These are phyloP conservation scores for Hyphodiscus sp. DNA, from an alignment of 2,329 filamentous ascomycete species.

Conservation along the genomic window DNA sequence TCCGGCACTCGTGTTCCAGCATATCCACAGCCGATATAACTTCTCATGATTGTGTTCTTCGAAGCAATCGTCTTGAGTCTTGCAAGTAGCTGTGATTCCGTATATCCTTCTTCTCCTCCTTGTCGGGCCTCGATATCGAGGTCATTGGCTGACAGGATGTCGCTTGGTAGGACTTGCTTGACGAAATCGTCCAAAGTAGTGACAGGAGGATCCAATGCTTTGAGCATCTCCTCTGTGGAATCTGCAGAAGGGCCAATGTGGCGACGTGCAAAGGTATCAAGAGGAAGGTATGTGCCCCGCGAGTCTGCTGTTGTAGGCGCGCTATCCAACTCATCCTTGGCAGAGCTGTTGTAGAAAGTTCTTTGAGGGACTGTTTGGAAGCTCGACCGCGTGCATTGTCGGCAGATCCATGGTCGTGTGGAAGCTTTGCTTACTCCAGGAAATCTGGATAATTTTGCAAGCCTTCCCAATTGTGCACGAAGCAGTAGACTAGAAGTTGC, in stretches of 20 bases:
- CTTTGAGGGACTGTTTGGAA: slow-evolving; percentile 18
- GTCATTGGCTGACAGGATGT: slow-evolving; percentile 64
- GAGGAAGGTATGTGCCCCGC: slow-evolving; percentile 36
- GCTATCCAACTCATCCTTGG: slow-evolving; percentile 23
- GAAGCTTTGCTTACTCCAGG: slow-evolving; percentile 7
- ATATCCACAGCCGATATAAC: slow-evolving; percentile 83
- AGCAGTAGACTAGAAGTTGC: slow-evolving; percentile 20
- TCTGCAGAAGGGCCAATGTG: slow-evolving; percentile 79
- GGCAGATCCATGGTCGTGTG: slow-evolving; percentile 21
- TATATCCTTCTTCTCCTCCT: slow-evolving; percentile 25
- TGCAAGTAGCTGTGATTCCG: slow-evolving; percentile 54
- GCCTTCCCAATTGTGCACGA: slow-evolving; percentile 19
- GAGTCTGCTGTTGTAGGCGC: slow-evolving; percentile 13
- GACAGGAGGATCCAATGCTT: slow-evolving; percentile 67
- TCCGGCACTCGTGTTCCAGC: slow-evolving; percentile 79
- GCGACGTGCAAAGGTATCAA: slow-evolving; percentile 62
- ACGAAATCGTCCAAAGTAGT: slow-evolving; percentile 76
- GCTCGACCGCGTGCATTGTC: slow-evolving; percentile 13
- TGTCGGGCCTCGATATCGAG: slow-evolving; percentile 48
- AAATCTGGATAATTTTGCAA: slow-evolving; percentile 14
- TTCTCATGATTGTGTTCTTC: slow-evolving; percentile 56
- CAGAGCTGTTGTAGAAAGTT: slow-evolving; percentile 29
- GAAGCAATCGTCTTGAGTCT: slow-evolving; percentile 46
- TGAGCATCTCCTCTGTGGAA: slow-evolving; percentile 72
- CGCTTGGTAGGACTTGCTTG: slow-evolving; percentile 71